These are phyloP conservation scores for Acacia concinna DNA, from an alignment of 331 rosid species.

Conservation along the genomic window DNA sequence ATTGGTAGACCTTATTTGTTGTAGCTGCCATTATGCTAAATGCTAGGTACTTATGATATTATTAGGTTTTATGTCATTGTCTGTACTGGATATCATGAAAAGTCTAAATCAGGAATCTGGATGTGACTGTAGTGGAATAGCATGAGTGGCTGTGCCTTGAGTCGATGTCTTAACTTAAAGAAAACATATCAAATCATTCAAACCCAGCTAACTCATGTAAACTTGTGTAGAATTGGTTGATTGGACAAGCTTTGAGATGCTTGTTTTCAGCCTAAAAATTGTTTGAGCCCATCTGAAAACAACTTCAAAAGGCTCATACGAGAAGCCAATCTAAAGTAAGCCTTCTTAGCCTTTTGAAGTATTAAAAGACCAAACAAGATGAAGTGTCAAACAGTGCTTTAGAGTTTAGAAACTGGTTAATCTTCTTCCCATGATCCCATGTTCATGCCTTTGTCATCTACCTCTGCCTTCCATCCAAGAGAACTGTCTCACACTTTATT, in stretches of 20 bases:
- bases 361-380: background rate
- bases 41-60: background rate
- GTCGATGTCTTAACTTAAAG: too few species aligned
- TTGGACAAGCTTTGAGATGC: background rate
- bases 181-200: too few species aligned
- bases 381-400: background rate
- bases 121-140: background rate
- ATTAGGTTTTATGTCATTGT: background rate
- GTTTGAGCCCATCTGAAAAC: background rate
- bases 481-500: background rate
- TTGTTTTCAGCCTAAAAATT: background rate
- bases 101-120: background rate
- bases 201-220: background rate
- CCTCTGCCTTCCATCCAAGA: background rate
- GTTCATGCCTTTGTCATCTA: background rate
- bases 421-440: background rate
- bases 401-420: background rate
- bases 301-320: background rate
- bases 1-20: background rate
- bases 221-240: background rate
- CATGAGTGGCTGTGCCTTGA: background rate
- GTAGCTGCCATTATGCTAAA: background rate
- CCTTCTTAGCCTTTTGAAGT: background rate
- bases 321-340: background rate
- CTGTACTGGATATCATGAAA: background rate